A percentile compares a stretch with the other conserved stretches of the same genome.
These are phyloP conservation scores for Exophiala calicioides DNA, from an alignment of 2,329 filamentous ascomycete species.

Conservation along the genomic window DNA sequence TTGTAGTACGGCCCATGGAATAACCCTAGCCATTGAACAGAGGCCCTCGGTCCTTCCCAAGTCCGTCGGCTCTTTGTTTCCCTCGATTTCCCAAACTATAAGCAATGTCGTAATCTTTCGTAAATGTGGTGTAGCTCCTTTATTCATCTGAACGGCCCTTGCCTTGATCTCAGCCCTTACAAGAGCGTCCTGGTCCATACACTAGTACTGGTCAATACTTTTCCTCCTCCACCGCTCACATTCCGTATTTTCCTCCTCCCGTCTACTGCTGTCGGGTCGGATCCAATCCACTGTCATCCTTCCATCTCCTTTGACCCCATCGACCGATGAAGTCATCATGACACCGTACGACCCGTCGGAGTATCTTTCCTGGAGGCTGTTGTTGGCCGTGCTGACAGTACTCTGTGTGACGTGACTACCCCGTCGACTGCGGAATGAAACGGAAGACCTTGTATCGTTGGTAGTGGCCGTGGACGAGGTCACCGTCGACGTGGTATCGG, in stretches of 20 bases:
- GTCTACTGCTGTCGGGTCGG: constrained; percentile 10
- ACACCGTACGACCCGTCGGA: constrained; percentile 17
- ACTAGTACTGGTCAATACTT: too few species aligned
- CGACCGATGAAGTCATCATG: constrained; percentile 15
- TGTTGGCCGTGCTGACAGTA: constrained; percentile 2
- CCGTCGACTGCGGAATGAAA: constrained; percentile 1
- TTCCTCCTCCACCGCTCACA: constrained; percentile 6
- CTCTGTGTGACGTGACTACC: not conserved
- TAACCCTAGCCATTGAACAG: too few species aligned
- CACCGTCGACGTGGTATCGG: constrained; percentile 5
- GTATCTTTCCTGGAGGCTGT: constrained; percentile 14
- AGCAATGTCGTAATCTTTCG: too few species aligned
- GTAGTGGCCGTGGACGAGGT: constrained; percentile 5
- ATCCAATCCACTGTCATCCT: constrained; percentile 28
- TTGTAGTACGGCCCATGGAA: too few species aligned
- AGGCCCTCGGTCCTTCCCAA: too few species aligned
- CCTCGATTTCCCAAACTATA: too few species aligned
- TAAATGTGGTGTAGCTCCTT: too few species aligned
- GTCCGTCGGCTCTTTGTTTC: too few species aligned
- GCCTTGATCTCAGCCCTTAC: too few species aligned
- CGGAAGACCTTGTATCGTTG: not conserved
- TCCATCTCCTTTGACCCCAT: constrained; percentile 14
- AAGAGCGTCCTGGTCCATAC: too few species aligned
- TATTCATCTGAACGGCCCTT: too few species aligned
- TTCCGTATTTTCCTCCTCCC: not conserved